Percentiles rank a stretch among this genome's conserved stretches.
phyloP scores from a whole-genome alignment of 371 early-diverging fungal species.

The Mortierella sp. region DNA sequence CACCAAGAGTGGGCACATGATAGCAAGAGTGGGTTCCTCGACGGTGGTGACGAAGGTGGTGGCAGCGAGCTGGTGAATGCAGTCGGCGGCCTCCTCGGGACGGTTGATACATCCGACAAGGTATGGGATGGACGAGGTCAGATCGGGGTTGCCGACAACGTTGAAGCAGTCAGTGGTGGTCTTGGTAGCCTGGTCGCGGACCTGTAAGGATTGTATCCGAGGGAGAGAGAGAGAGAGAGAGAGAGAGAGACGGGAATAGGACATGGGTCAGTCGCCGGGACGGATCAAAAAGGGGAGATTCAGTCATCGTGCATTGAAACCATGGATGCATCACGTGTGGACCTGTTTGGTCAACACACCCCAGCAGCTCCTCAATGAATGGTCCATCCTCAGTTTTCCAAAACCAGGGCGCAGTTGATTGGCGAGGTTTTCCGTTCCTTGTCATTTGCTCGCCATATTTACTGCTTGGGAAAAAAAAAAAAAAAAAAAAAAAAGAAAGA shows the following conservation, averaged over 20 bases:
- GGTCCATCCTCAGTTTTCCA: background rate
- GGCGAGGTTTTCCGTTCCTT: background rate
- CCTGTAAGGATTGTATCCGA: conserved; percentile 22
- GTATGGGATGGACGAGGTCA: conserved; percentile 71
- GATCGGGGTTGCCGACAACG: conserved; percentile 71
- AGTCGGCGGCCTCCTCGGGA: conserved; percentile 71
- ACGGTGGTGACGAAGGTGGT: conserved; percentile 82
- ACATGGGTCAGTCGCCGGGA: no score
- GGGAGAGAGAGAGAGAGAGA: background rate
- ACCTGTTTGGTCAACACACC: no score
- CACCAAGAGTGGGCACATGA: conserved; percentile 80
- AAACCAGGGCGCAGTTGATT: no score
- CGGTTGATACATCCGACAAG: conserved; percentile 71
- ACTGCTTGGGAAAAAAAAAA: background rate
- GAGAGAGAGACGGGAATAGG: background rate
- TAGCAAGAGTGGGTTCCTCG: conserved; percentile 81
- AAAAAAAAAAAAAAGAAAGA: no score
- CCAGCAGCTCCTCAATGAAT: no score
- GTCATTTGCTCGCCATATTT: background rate
- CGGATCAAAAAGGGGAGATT: no score
- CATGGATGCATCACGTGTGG: no score
- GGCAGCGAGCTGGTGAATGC: conserved; percentile 70
- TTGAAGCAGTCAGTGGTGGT: conserved; percentile 51
- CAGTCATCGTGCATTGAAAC: no score
- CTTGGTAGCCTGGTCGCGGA: conserved; percentile 37